Evolutionary conservation across 768 basidiomycete species (phyloP), one percentile per base, ranked within the genome.

Genomic region (Exidia glandulosa): DNA sequence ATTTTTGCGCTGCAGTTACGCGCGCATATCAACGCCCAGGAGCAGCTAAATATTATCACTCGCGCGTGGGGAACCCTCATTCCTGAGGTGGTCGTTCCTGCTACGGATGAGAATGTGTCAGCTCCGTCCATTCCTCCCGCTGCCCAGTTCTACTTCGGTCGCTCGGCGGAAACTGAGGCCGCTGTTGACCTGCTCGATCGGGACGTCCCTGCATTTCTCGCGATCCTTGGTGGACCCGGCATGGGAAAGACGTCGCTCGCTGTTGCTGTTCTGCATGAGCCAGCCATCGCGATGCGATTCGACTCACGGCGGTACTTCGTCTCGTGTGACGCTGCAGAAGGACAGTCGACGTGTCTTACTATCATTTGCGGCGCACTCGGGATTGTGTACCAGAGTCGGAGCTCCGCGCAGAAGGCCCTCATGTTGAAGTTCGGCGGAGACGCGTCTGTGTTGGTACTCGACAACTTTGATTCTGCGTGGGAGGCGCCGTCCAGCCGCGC

Each of bases 201-300:
- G 7, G 50, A 25, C 25, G 14, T 13, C 3, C 25, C 50, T 13
- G 50, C 23, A 4, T 60, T 14, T 32, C 54, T 59, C 56, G 64
- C 57, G 52, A 63, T 70, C 57, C 63, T 70, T 37, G 69, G 69
- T 9, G 34, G 59, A 3, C 76, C 74, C 2, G 76, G 76, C 19
- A 74, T 75, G 63, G 75, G 76, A 16, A 77, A 77, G 63, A 75
- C 76, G 3, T 64, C 73, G 3, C 61, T 71, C 32, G 73, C 76
- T 2, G 66, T 74, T 6, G 70, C 71, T 3, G 68, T 74, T 23
- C 66, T 71, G 36, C 64, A 72, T 32, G 60, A 69, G 31, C 31
- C 60, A n/a, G 48, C 57, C 10, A 60, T 74, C 9, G 59, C 63
- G 27, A 41, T 63, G 3, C 63, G 54, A 3, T 75, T 73, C 61